Evolutionary conservation across 2,329 filamentous ascomycete genomes (phyloP).

Genomic region (Parasarocladium wereldwijsianum): DNA sequence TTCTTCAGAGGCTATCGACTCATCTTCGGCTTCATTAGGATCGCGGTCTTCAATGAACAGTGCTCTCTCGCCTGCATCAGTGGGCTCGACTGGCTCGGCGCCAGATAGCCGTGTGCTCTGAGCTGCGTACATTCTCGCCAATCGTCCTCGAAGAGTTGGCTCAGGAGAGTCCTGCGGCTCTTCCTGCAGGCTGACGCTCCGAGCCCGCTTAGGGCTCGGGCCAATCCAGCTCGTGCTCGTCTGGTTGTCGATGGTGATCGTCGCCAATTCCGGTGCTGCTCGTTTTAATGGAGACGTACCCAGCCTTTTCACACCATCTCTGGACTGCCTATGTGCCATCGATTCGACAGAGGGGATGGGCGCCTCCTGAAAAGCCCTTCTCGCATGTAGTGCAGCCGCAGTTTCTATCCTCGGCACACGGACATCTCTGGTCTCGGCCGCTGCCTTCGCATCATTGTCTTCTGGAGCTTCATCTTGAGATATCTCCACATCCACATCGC

Average conservation of each 20-base stretch:
- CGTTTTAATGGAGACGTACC: conserved; percentile 44
- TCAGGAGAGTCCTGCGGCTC: not conserved
- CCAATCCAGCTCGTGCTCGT: conserved; percentile 54
- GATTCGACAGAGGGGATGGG: conserved; percentile 7
- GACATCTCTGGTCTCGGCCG: conserved; percentile 10
- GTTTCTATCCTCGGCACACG: conserved; percentile 12
- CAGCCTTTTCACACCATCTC: too few relatives aligned
- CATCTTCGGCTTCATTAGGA: too few relatives aligned
- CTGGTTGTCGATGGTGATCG: conserved; percentile 58
- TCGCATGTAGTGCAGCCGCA: not conserved
- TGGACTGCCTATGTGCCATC: too few relatives aligned
- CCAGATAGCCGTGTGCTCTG: too few relatives aligned
- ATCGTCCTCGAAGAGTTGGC: conserved; percentile 27
- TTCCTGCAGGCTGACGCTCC: not conserved
- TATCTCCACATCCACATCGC: conserved; percentile 5
- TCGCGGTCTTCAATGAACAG: too few relatives aligned
- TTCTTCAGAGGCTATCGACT: too few relatives aligned
- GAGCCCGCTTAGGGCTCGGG: conserved; percentile 29
- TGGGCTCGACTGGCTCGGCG: too few relatives aligned
- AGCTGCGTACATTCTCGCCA: conserved; percentile 29
- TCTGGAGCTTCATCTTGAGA: conserved; percentile 8
- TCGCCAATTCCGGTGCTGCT: conserved; percentile 45
- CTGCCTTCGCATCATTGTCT: conserved; percentile 6
- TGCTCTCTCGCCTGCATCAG: too few relatives aligned
- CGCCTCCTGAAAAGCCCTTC: not conserved